Percentiles rank a stretch among this genome's conserved stretches.
Conservation (phyloP, 768 basidiomycete species). For the Suillus spraguei region DNA sequence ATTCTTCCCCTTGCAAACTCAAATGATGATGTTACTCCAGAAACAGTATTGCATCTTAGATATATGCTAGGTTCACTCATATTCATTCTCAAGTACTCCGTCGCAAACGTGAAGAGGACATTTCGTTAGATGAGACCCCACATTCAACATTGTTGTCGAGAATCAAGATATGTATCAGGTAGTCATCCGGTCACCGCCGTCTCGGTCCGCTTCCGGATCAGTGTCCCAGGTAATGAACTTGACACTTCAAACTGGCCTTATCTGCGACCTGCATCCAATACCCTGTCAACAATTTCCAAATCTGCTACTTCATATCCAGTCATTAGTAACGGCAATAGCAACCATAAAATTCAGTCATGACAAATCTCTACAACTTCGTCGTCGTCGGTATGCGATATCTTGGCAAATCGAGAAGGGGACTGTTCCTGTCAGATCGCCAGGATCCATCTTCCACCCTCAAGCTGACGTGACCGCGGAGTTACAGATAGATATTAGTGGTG, state of each 20-base stretch:
- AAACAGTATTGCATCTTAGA: neutral
- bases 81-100: neutral
- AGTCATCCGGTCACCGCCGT: neutral
- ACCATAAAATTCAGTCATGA: neutral
- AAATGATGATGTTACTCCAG: neutral
- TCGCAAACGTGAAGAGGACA: neutral
- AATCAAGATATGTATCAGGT: neutral
- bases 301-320: neutral
- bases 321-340: neutral
- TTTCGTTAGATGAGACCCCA: neutral
- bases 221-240: neutral
- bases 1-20: neutral
- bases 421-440: constrained; percentile 1
- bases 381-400: neutral
- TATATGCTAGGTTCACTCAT: neutral
- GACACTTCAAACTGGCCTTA: neutral
- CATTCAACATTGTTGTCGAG: neutral
- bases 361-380: neutral
- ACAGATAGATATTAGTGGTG: constrained; percentile 12
- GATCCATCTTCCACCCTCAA: neutral
- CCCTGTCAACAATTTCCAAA: neutral
- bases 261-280: neutral
- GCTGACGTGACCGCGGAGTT: constrained; percentile 22
- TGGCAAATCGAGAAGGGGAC: neutral
- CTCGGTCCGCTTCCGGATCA: neutral